Evolutionary conservation across 2,329 filamentous ascomycete species (phyloP).

Genomic region (Chrysosporium queenslandicum): DNA sequence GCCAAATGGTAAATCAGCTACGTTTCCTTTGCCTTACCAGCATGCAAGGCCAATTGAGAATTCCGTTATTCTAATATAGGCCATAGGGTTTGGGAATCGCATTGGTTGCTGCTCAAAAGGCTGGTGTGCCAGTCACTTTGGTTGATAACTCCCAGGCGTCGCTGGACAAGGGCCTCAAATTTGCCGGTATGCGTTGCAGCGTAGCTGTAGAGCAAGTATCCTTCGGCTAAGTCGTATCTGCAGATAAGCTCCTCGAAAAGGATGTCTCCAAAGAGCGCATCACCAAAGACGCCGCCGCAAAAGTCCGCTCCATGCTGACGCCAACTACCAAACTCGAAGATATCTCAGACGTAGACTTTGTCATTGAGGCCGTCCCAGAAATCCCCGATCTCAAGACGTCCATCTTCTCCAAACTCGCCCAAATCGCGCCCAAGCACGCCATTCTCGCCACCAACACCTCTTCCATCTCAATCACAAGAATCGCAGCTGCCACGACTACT

Average conservation of each 20-base stretch:
- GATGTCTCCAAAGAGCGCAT: constrained; percentile 82
- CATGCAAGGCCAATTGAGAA: constrained; percentile 19
- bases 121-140: constrained; percentile 71
- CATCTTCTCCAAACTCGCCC: constrained; percentile 74
- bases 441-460: constrained; percentile 96
- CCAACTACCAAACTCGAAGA: constrained; percentile 64
- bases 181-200: constrained; percentile 56
- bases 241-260: constrained; percentile 86
- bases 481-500: constrained; percentile 72
- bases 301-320: constrained; percentile 58
- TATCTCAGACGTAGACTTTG: constrained; percentile 78
- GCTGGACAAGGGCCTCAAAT: constrained; percentile 78
- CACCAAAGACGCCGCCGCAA: constrained; percentile 68
- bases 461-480: constrained; percentile 95
- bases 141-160: constrained; percentile 77
- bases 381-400: constrained; percentile 76
- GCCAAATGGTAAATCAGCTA: constrained; percentile 67
- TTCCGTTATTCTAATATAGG: constrained; percentile 14
- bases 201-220: neutral
- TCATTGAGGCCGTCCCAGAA: constrained; percentile 95
- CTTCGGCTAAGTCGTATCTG: neutral
- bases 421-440: constrained; percentile 71
- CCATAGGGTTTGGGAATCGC: constrained; percentile 84
- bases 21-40: too few relatives aligned
- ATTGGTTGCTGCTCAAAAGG: constrained; percentile 78